These are phyloP conservation scores for Hericium erinaceus DNA, from an alignment of 768 basidiomycete genomes.

Conservation along the genomic window DNA sequence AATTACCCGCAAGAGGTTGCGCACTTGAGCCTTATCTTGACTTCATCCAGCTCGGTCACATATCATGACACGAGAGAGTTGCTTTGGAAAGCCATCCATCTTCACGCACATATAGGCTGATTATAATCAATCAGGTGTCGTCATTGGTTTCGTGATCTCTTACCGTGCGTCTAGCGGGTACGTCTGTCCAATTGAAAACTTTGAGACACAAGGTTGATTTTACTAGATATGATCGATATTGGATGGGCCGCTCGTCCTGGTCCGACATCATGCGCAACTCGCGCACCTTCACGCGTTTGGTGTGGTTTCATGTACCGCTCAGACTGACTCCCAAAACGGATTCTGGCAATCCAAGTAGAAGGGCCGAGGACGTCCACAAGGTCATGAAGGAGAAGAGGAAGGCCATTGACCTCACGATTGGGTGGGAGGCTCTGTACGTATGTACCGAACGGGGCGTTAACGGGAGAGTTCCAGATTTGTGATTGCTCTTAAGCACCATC, in stretches of 20 bases:
- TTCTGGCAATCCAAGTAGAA: conserved; percentile 19
- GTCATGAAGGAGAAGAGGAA: conserved; percentile 55
- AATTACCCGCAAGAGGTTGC: no score
- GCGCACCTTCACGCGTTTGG: conserved; percentile 39
- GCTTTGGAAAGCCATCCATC: no score
- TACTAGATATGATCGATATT: conserved; percentile 53
- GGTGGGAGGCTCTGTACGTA: conserved; percentile 23
- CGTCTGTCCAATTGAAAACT: conserved; percentile 11
- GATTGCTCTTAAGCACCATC: conserved; percentile 52
- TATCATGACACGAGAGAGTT: no score
- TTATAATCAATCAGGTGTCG: conserved; percentile 37
- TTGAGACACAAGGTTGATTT: neutral
- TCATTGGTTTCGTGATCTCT: conserved; percentile 47
- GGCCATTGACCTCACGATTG: conserved; percentile 51
- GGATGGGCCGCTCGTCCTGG: conserved; percentile 46
- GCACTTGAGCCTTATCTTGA: no score
- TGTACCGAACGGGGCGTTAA: no score
- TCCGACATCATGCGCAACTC: conserved; percentile 45
- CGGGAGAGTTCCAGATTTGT: conserved; percentile 30
- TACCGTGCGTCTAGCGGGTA: conserved; percentile 55
- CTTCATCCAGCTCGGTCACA: no score
- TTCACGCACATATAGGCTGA: no score
- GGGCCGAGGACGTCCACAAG: conserved; percentile 33
- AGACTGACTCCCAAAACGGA: conserved; percentile 34
- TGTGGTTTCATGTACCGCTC: conserved; percentile 56